These are phyloP conservation scores for Amyloporia xantha DNA, from an alignment of 768 basidiomycete species.

Conservation along the genomic window DNA sequence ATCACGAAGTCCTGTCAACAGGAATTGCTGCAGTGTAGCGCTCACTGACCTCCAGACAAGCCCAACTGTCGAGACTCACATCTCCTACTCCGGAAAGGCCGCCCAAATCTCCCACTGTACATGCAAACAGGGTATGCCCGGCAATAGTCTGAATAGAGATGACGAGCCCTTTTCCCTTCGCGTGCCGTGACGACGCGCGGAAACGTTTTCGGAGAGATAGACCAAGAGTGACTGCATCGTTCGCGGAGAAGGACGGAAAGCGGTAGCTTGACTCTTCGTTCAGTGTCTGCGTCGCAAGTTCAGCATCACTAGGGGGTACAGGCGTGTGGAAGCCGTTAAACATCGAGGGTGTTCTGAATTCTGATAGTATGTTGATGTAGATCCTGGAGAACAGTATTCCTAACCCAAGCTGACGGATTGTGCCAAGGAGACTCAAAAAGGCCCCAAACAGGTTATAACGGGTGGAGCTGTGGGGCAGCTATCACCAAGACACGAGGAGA, in stretches of 20 bases:
- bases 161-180: constrained; percentile 74
- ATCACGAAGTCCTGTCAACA: too few relatives aligned
- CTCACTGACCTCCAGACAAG: constrained; percentile 48
- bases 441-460: neutral
- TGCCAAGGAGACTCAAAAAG: neutral
- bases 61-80: constrained; percentile 78
- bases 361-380: too few relatives aligned
- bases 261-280: constrained; percentile 64
- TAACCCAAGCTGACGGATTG: neutral
- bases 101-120: constrained; percentile 78
- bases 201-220: constrained; percentile 83
- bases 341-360: constrained; percentile 29
- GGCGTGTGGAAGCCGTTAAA: constrained; percentile 54
- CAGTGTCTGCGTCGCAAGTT: constrained; percentile 65
- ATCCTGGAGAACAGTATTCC: too few relatives aligned
- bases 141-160: constrained; percentile 75
- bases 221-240: constrained; percentile 75
- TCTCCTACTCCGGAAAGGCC: constrained; percentile 60
- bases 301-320: constrained; percentile 62
- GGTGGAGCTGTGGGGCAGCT: neutral
- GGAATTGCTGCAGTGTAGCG: too few relatives aligned
- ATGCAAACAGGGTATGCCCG: constrained; percentile 74
- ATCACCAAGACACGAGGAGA: neutral
- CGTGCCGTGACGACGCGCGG: constrained; percentile 60
- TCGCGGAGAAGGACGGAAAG: constrained; percentile 67